These are phyloP conservation scores for Mycena haematopus DNA, from an alignment of 768 basidiomycete species.

Conservation along the genomic window DNA sequence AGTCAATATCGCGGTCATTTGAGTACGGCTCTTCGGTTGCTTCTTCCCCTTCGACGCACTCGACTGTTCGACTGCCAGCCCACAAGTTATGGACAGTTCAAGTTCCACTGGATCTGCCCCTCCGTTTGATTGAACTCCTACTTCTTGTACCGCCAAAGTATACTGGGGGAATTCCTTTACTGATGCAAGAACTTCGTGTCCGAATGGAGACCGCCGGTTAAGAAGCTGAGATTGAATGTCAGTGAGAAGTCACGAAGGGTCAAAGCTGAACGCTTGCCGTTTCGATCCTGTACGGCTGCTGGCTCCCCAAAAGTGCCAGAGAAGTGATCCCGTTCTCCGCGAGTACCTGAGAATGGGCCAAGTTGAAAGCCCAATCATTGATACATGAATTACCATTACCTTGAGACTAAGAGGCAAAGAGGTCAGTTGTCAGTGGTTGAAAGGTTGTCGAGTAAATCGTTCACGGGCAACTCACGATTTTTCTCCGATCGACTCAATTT, in stretches of 20 bases:
- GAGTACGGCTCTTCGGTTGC: slow-evolving; percentile 46
- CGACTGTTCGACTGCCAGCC: slow-evolving; percentile 44
- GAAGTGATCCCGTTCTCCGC: slow-evolving; percentile 75
- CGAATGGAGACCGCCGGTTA: slow-evolving; percentile 78
- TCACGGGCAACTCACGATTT: slow-evolving; percentile 69
- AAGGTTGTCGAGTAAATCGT: not conserved
- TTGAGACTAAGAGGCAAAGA: slow-evolving; percentile 38
- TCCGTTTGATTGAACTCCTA: slow-evolving; percentile 47
- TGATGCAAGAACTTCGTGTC: slow-evolving; percentile 67
- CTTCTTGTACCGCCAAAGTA: slow-evolving; percentile 56
- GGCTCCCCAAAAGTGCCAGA: slow-evolving; percentile 59
- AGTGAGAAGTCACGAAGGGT: slow-evolving; percentile 1
- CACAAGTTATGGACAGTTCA: slow-evolving; percentile 64
- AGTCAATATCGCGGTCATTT: slow-evolving; percentile 77
- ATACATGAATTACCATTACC: slow-evolving; percentile 24
- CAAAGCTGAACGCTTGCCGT: slow-evolving; percentile 46
- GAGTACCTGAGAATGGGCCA: slow-evolving; percentile 57
- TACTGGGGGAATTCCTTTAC: slow-evolving; percentile 74
- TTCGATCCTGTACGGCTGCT: slow-evolving; percentile 69
- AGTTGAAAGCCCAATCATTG: not conserved
- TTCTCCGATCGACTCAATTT: slow-evolving; percentile 90
- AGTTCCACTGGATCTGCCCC: slow-evolving; percentile 62
- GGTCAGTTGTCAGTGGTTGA: not conserved
- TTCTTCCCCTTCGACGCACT: slow-evolving; percentile 48
- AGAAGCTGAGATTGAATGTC: slow-evolving; percentile 56